These are phyloP conservation scores for Mycocentrospora acerina DNA, from an alignment of 2,329 filamentous ascomycete genomes.

Conservation along the genomic window DNA sequence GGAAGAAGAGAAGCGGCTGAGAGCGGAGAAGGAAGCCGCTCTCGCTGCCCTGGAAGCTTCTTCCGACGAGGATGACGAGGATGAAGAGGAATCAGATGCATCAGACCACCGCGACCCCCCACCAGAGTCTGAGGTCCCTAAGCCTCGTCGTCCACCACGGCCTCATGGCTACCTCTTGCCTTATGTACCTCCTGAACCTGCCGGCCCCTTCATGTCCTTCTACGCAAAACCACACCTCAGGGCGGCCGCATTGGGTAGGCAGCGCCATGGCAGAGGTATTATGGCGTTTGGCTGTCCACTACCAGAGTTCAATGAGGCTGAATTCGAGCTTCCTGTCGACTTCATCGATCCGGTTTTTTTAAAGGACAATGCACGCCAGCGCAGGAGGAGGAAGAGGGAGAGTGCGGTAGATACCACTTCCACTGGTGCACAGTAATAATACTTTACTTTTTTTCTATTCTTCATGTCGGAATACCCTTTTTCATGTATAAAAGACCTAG, in stretches of 20 bases:
- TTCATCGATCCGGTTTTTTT: conserved; percentile 53
- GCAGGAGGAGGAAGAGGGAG: conserved; percentile 61
- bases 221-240: conserved; percentile 79
- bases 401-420: conserved; percentile 31
- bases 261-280: conserved; percentile 68
- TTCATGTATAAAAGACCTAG: background rate
- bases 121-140: conserved; percentile 37
- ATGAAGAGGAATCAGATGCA: conserved; percentile 39
- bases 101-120: conserved; percentile 10
- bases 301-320: conserved; percentile 68
- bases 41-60: conserved; percentile 52
- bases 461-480: conserved; percentile 15
- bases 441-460: conserved; percentile 4
- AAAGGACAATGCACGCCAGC: conserved; percentile 62
- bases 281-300: conserved; percentile 81
- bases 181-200: conserved; percentile 33
- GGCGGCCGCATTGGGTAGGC: conserved; percentile 73
- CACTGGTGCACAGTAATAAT: background rate
- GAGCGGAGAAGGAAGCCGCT: conserved; percentile 71
- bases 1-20: conserved; percentile 82
- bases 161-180: conserved; percentile 36
- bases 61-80: conserved; percentile 43
- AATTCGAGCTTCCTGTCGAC: conserved; percentile 75
- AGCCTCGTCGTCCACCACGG: conserved; percentile 34
- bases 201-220: conserved; percentile 79